Base-by-base conservation (phyloP, 2,329 filamentous ascomycete genomes). In the Xylaria sp. region DNA sequence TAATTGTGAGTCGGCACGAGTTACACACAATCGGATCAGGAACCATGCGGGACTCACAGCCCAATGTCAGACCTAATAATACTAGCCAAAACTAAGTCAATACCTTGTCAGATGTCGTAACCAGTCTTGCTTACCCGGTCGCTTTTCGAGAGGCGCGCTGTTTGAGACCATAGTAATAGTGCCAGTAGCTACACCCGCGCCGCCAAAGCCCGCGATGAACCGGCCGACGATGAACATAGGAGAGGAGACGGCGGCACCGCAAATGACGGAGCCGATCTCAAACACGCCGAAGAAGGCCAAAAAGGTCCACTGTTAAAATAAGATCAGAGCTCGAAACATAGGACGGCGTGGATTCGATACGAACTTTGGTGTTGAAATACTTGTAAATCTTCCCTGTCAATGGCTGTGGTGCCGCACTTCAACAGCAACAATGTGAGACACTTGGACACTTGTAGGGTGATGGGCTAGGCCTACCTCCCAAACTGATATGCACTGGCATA, bases 211-310 rank as follows among this genome's bases (percentile, higher is more conserved):
- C 0, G 83, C 81, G 7, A 85, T 74, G 1, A 82, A 82, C 6
- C 84, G 77, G 0, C 83, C 84, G 4, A 84, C 71, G 39, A 85
- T 86, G 42, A 86, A 78, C 75, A 82, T 81, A 0, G 73, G 72
- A 0, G 81, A 82, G 21, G 75, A 81, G 1, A 72, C 75, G 0
- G 84, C 82, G 73, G 78, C 32, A 74, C 68, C 84, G 65, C 84
- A 85, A 7, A 86, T 74, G 0, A 85, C 63, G 1, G 80, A 83
- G 1, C 85, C 84, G 0, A 85, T 54, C 69, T 85, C 84, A 65
- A 86, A 85, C 2, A 83, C 69, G 4, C 73, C 68, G 5, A 86
- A 73, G 1, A 80, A 72, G n/a, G 30, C 14, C 0, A 72, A 9
- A 50, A 75, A 78, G 0, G 70, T 64, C 50, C 65, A 71, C 72